phyloP scores from a whole-genome alignment of 805 yeast species.

The Brettanomyces nanus region DNA sequence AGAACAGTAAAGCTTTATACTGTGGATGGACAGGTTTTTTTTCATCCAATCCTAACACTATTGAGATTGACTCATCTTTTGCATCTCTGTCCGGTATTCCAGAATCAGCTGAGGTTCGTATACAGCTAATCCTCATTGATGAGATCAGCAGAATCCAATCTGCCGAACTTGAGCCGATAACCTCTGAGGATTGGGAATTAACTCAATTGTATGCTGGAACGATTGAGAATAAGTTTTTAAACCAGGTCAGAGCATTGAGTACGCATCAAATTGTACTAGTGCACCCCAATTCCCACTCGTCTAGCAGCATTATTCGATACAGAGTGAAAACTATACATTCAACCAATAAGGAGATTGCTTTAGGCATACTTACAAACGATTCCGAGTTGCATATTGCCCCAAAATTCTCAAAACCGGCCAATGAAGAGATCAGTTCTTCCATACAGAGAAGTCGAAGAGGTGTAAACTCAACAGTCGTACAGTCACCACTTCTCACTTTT shows the following conservation, averaged over 20 bases:
- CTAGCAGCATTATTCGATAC: slow-evolving; percentile 42
- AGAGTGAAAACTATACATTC: slow-evolving; percentile 38
- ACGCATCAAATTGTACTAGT: slow-evolving; percentile 53
- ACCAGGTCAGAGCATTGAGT: slow-evolving; percentile 73
- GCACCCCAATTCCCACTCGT: slow-evolving; percentile 51
- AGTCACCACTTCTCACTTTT: slow-evolving; percentile 5
- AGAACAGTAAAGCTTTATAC: slow-evolving; percentile 11
- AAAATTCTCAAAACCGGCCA: slow-evolving; percentile 32
- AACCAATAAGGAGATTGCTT: slow-evolving; percentile 13
- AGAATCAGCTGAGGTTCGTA: slow-evolving; percentile 32
- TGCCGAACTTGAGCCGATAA: slow-evolving; percentile 70
- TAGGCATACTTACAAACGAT: slow-evolving; percentile 35
- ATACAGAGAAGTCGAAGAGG: neutral
- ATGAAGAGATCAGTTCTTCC: neutral
- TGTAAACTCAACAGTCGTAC: slow-evolving; percentile 22
- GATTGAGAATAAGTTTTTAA: slow-evolving; percentile 64
- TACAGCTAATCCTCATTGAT: slow-evolving; percentile 38
- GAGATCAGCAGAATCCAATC: slow-evolving; percentile 35
- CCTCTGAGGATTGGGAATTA: slow-evolving; percentile 82
- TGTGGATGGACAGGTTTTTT: slow-evolving; percentile 27
- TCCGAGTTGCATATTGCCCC: slow-evolving; percentile 58
- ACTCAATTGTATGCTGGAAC: slow-evolving; percentile 74
- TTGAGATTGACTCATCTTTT: slow-evolving; percentile 64
- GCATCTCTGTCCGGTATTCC: slow-evolving; percentile 42
- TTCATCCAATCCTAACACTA: slow-evolving; percentile 9